Evolutionary conservation across 2,329 filamentous ascomycete genomes (phyloP), one percentile per base, ranked within the genome.

Genomic region (Verticillium longisporum): DNA sequence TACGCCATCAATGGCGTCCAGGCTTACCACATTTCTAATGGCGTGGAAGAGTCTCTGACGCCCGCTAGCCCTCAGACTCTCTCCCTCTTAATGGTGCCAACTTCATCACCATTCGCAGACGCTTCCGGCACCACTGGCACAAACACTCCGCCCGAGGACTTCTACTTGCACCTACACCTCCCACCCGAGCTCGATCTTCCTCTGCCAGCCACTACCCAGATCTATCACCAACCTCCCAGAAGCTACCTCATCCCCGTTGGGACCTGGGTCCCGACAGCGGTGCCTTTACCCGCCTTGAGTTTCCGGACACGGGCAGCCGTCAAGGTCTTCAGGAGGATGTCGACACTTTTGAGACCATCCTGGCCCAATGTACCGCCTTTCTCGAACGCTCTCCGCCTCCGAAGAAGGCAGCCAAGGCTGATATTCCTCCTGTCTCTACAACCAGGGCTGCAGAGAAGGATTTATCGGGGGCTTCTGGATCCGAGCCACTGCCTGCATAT

Each of bases 291-390:
- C 85, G 92, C 61, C 92, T 99, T 71, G 90, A 97, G 72, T 98
- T 99, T 67, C 93, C 93, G 0, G 73, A 82, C 3, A 78, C 90
- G 31, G 91, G 91, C 21, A 86, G 81, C 63, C 87, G 90, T 37
- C 80, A 84, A 37, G 88, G 90, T 32, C 84, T 90, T 1, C 92
- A 97, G 73, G 93, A 98, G 72, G 94, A 97, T 73, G 82, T 96
- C 53, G 92, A 97, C 72, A 98, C 94, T 0, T 98, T 97, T 70
- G 94, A 98, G 79, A 97, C 94, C 3, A 98, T 98, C 66, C 82
- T 98, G 58, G 94, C 94, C n/a, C 92, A 98, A 76, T 98, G 94
- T 75, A 98, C 94, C 2, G 91, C 94, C 1, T 98, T 99, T 73
- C 84, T 97, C 4, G 94, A 98, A 74, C 87, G 92, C 55, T 88